phyloP scores from a whole-genome alignment of 2,329 filamentous ascomycete species.

The Cercospora nicotianae region DNA sequence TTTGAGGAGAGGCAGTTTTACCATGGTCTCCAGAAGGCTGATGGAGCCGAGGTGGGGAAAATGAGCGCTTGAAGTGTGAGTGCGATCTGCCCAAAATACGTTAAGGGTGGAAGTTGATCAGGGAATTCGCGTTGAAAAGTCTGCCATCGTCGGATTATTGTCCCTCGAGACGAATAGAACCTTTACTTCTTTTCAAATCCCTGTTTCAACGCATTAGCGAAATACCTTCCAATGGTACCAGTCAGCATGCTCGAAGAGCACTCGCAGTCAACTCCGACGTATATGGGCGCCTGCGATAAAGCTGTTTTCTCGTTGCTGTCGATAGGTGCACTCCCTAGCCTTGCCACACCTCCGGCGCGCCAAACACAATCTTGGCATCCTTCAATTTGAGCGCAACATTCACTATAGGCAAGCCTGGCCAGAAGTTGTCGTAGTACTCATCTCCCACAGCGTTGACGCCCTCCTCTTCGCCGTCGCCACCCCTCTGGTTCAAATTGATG shows the following conservation, averaged over 20 bases:
- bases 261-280: neutral
- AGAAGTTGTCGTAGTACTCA: constrained; percentile 21
- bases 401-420: constrained; percentile 14
- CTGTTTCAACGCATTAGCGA: neutral
- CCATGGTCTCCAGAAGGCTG: constrained; percentile 3
- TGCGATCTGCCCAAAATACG: neutral
- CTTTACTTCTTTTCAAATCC: neutral
- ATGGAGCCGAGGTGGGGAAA: neutral
- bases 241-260: neutral
- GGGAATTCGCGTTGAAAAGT: neutral
- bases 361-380: constrained; percentile 16
- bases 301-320: neutral
- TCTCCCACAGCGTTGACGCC: constrained; percentile 20
- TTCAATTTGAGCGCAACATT: constrained; percentile 19
- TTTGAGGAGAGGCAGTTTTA: constrained; percentile 6
- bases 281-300: neutral
- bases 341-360: constrained; percentile 5
- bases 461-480: constrained; percentile 19
- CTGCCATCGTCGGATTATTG: neutral
- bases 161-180: neutral
- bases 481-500: constrained; percentile 19
- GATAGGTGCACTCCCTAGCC: neutral
- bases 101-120: neutral
- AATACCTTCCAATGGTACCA: neutral
- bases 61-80: neutral